Conservation (phyloP, 2,329 filamentous ascomycete species). For the Penicillium brasilianum region DNA sequence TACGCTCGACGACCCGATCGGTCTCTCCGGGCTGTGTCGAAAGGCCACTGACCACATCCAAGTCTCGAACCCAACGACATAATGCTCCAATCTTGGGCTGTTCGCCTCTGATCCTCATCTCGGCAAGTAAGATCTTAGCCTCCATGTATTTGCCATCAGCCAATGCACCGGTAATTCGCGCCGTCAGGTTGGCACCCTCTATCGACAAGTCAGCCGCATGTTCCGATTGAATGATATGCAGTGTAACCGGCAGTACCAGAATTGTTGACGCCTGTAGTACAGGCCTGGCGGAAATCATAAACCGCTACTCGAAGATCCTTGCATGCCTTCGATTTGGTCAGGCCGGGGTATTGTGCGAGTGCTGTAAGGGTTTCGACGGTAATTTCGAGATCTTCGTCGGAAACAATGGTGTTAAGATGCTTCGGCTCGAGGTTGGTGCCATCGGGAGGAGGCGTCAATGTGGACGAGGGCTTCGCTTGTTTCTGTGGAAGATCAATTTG, state of each 20-base stretch:
- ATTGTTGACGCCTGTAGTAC: constrained; percentile 68
- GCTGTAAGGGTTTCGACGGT: constrained; percentile 67
- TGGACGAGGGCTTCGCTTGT: constrained; percentile 26
- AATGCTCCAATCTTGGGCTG: constrained; percentile 70
- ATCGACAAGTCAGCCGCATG: constrained; percentile 14
- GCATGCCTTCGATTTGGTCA: constrained; percentile 72
- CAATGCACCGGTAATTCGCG: constrained; percentile 68
- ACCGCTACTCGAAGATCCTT: constrained; percentile 69
- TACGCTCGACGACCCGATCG: constrained; percentile 29
- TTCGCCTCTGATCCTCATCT: constrained; percentile 71
- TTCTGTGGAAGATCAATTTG: constrained; percentile 36
- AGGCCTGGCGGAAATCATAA: constrained; percentile 71
- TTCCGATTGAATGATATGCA: constrained; percentile 18
- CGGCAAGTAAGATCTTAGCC: constrained; percentile 68
- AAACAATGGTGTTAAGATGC: constrained; percentile 33
- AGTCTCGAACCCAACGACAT: constrained; percentile 73
- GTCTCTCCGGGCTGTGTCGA: constrained; percentile 58
- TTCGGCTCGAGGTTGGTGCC: constrained; percentile 32
- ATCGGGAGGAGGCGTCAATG: constrained; percentile 35
- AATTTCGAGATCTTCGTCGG: constrained; percentile 68
- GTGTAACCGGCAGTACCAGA: constrained; percentile 46
- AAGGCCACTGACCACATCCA: constrained; percentile 71
- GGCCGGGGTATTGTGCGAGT: constrained; percentile 61
- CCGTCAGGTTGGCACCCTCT: constrained; percentile 67
- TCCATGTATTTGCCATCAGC: constrained; percentile 69